phyloP scores from a whole-genome alignment of 805 yeast species.

The Wickerhamiella hasegawae region DNA sequence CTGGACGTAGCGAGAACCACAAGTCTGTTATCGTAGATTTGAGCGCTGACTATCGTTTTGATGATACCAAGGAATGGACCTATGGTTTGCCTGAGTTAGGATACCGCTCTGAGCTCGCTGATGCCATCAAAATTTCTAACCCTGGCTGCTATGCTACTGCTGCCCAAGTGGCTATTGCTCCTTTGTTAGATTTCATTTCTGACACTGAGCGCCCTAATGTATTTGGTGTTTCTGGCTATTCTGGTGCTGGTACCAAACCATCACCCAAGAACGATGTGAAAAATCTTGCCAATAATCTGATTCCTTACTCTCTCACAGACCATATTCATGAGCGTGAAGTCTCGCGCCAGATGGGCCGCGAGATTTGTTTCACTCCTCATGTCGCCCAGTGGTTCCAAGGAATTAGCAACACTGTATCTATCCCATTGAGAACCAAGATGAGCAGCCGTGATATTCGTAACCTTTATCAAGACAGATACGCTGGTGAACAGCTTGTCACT shows the following conservation, averaged over 20 bases:
- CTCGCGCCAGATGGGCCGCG: slow-evolving; percentile 57
- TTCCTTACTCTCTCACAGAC: slow-evolving; percentile 91
- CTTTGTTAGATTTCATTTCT: slow-evolving; percentile 46
- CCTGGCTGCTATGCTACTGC: slow-evolving; percentile 99
- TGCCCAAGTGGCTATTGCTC: slow-evolving; percentile 84
- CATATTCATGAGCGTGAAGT: slow-evolving; percentile 95
- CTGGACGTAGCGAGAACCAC: slow-evolving; percentile 31
- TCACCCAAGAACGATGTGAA: slow-evolving; percentile 83
- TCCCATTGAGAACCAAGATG: slow-evolving; percentile 54
- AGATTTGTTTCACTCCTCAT: slow-evolving; percentile 87
- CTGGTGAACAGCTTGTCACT: slow-evolving; percentile 70
- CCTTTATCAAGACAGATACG: slow-evolving; percentile 75
- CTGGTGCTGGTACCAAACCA: slow-evolving; percentile 99
- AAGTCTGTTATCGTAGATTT: slow-evolving; percentile 75
- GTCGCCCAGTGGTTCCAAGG: slow-evolving; percentile 99
- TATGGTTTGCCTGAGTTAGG: slow-evolving; percentile 93
- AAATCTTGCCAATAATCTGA: slow-evolving; percentile 61
- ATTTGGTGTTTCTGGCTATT: slow-evolving; percentile 95
- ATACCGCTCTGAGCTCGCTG: slow-evolving; percentile 46
- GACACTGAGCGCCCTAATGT: slow-evolving; percentile 57
- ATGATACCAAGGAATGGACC: slow-evolving; percentile 71
- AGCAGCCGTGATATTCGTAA: slow-evolving; percentile 72
- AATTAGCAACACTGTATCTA: slow-evolving; percentile 77
- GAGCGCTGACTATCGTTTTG: slow-evolving; percentile 94
- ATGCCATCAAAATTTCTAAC: slow-evolving; percentile 73